phyloP scores from a whole-genome alignment of 352 stramenopile genomes.

The Peronospora belbahrii region DNA sequence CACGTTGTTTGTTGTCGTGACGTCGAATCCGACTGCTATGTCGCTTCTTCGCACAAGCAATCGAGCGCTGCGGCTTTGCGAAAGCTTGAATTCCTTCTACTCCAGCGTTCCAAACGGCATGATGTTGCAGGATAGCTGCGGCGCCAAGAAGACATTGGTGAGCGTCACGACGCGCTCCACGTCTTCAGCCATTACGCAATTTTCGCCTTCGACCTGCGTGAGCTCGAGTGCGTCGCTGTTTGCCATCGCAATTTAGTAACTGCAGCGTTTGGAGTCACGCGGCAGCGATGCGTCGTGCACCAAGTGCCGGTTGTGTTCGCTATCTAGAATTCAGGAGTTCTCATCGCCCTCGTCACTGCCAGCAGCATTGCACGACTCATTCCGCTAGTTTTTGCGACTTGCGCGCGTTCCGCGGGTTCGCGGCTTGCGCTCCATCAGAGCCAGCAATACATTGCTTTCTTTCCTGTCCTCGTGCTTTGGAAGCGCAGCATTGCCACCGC shows the following conservation, averaged over 20 bases:
- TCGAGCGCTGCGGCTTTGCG: background rate
- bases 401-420: too few relatives aligned
- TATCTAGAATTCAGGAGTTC: too few relatives aligned
- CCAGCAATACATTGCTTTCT: too few relatives aligned
- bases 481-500: too few relatives aligned
- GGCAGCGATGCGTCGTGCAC: background rate
- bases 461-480: too few relatives aligned
- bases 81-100: background rate
- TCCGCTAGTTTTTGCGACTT: too few relatives aligned
- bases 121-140: background rate
- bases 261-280: background rate
- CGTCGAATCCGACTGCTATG: background rate
- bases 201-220: background rate
- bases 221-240: background rate
- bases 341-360: background rate
- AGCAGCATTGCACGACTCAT: too few relatives aligned
- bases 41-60: background rate
- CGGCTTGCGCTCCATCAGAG: too few relatives aligned
- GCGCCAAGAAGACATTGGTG: background rate
- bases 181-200: background rate
- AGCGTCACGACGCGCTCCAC: background rate
- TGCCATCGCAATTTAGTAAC: background rate
- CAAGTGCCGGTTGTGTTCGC: too few relatives aligned
- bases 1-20: background rate
- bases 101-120: background rate